These are phyloP conservation scores for Aureobasidium uvarum DNA, from an alignment of 2,329 filamentous ascomycete genomes.

Conservation along the genomic window DNA sequence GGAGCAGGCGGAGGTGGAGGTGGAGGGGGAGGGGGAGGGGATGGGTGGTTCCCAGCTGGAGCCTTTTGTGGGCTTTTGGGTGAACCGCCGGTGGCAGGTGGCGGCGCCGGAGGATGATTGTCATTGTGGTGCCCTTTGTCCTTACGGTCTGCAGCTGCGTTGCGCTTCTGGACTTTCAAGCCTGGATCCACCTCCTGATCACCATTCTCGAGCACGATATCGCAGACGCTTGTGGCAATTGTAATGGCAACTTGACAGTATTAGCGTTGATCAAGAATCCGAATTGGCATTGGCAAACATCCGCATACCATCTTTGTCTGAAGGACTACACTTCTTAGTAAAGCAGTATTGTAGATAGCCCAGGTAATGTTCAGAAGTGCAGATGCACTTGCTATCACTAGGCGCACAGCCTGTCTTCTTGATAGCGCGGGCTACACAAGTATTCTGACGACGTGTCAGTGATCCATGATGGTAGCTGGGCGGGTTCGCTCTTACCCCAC, in stretches of 20 bases:
- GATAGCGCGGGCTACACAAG: conserved; percentile 1
- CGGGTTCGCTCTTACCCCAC: neutral
- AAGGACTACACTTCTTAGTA: neutral
- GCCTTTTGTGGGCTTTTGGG: too few species aligned
- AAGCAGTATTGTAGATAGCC: conserved; percentile 9
- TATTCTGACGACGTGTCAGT: neutral
- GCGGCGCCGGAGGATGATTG: too few species aligned
- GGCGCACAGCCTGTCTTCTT: neutral
- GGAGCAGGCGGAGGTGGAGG: too few species aligned
- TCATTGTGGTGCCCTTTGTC: too few species aligned
- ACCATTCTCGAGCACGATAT: neutral
- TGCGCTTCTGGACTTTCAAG: too few species aligned
- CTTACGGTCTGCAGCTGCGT: too few species aligned
- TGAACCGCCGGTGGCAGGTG: too few species aligned
- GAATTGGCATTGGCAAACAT: too few species aligned
- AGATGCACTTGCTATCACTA: conserved; percentile 4
- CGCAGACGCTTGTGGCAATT: neutral
- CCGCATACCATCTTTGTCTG: neutral
- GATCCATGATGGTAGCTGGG: neutral
- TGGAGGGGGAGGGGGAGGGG: too few species aligned
- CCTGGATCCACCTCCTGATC: too few species aligned
- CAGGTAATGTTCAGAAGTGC: neutral
- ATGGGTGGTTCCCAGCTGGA: too few species aligned
- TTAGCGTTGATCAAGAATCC: too few species aligned
- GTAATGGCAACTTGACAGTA: neutral